phyloP scores from a whole-genome alignment of 73 alveolate genomes.

The Paramecium biaurelia region DNA sequence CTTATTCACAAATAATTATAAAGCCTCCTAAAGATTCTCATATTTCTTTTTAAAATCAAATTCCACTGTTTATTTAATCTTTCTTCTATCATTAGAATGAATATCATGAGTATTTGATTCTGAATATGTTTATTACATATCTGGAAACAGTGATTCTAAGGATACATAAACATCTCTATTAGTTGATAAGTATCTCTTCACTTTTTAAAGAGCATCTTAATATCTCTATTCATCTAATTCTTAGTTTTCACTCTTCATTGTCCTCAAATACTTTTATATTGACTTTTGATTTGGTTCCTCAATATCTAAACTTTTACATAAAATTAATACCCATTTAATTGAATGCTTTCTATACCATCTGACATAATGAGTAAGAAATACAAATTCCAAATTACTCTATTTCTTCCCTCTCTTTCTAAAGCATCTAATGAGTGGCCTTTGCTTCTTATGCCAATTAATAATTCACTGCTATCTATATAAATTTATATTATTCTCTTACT shows the following conservation, averaged over 20 bases:
- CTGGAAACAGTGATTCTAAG: not conserved
- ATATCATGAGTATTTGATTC: not conserved
- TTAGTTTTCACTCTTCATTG: not conserved
- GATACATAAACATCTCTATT: not conserved
- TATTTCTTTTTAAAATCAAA: not conserved
- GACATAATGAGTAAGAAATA: not conserved
- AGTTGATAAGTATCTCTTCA: not conserved
- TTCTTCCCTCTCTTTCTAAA: not conserved
- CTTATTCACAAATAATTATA: not conserved
- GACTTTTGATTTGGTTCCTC: not conserved
- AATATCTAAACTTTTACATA: not conserved
- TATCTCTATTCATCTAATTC: not conserved
- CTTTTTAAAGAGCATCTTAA: not conserved
- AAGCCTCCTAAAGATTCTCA: slow-evolving; percentile 8
- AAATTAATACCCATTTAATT: not conserved
- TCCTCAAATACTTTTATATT: not conserved
- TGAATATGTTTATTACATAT: not conserved
- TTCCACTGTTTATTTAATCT: not conserved
- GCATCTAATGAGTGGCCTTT: not conserved
- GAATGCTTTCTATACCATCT: not conserved
- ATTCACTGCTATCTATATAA: not conserved
- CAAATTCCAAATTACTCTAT: not conserved
- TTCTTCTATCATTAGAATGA: not conserved
- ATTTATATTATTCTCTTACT: not conserved
- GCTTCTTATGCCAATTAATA: slow-evolving; percentile 2